Base-by-base conservation (phyloP, 495 filamentous ascomycete genomes). In the Xylaria venustula region DNA sequence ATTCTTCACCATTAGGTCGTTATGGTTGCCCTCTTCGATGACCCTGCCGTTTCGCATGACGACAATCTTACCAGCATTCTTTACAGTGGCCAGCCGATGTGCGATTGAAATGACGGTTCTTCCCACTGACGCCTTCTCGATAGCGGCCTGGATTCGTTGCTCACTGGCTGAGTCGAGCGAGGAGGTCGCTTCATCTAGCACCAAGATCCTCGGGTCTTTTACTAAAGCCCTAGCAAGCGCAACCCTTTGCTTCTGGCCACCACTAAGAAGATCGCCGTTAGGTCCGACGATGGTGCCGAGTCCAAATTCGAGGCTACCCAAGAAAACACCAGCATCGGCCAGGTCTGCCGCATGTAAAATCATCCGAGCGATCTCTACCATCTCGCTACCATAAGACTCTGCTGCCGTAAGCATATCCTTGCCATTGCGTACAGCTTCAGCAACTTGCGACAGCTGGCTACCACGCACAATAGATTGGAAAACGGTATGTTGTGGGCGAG, bases 51-150 rank as follows among this genome's bases (percentile, higher is more conserved):
- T 75, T 40, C 78, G 73, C 77, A 87, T 80, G 11, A 86, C 84
- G 14, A 86, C 75, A 60, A 87, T 87, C 37, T 85, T 84, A 60
- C 86, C 80, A 0, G 84, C 84, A 46, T 75, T 75, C 26, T 83
- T 79, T 26, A 92, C 86, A 23, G 88, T 91, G 19, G 79, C 77
- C 34, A 92, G 71, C 2, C 88, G 78, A 76, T 93, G 90, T 26
- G 85, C 84, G 17, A 93, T 88, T 20, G 90, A 85, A 44, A 94
- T 87, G 0, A 88, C 89, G 3, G 90, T 94, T 45, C 81, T 70
- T 1, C 77, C 79, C 9, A 55, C 67, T 19, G 80, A 68, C 12
- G 80, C 76, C 34, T 75, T 76, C 36, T 76, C 73, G 54, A 86
- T 77, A 15, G 82, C 80, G 4, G 61, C 63, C 63, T 82, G 83